Evolutionary conservation across 1,139 yeast species (phyloP).

Genomic region (Wickerhamomyces sp.): DNA sequence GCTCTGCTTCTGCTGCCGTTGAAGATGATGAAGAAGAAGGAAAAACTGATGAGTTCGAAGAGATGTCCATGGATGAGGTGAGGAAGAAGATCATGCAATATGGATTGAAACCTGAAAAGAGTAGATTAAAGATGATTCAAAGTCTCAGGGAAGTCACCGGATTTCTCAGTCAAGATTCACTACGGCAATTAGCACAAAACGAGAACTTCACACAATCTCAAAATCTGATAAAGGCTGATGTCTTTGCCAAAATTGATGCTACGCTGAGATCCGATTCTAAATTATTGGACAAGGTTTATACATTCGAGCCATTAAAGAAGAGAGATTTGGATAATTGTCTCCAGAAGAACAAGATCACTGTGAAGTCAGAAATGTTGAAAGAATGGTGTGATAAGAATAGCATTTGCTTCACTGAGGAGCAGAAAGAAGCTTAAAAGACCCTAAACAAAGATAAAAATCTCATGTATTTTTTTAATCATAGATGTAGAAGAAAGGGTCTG

Average conservation of each 20-base stretch:
- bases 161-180: slow-evolving; percentile 16
- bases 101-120: slow-evolving; percentile 33
- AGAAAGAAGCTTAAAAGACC: too few relatives aligned
- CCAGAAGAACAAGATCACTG: slow-evolving; percentile 2
- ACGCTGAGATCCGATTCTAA: slow-evolving; percentile 22
- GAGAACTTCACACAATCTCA: slow-evolving; percentile 15
- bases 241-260: slow-evolving; percentile 22
- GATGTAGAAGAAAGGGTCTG: background rate
- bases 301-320: slow-evolving; percentile 32
- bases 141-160: slow-evolving; percentile 21
- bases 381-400: slow-evolving; percentile 24
- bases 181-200: slow-evolving; percentile 14
- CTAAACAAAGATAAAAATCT: too few relatives aligned
- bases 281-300: slow-evolving; percentile 25
- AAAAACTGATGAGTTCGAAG: slow-evolving; percentile 10
- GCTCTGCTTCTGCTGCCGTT: background rate
- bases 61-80: slow-evolving; percentile 26
- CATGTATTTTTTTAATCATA: background rate
- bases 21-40: slow-evolving; percentile 2
- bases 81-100: slow-evolving; percentile 26
- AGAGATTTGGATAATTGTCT: slow-evolving; percentile 20
- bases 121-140: slow-evolving; percentile 30
- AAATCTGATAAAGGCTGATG: slow-evolving; percentile 16
- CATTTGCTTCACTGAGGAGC: slow-evolving; percentile 16
- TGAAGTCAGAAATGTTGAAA: slow-evolving; percentile 11